phyloP scores from a whole-genome alignment of 106 monocot species.

The Dioscorea zingiberensis region DNA sequence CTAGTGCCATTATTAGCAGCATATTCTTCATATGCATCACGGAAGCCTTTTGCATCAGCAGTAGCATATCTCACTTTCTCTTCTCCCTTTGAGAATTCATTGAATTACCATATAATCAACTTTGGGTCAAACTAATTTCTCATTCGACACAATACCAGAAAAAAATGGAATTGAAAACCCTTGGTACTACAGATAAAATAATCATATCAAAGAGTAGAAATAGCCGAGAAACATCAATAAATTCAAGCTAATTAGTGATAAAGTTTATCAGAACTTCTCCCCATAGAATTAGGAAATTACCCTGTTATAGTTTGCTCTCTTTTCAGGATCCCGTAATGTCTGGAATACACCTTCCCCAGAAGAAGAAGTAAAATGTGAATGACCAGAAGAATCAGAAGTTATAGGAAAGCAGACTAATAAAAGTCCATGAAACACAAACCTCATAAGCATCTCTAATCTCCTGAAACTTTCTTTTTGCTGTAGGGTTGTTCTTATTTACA shows the following conservation, averaged over 20 bases:
- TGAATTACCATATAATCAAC: background rate
- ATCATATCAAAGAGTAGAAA: no score
- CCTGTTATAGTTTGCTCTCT: constrained; percentile 76
- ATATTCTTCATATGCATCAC: constrained; percentile 8
- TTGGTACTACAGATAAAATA: background rate
- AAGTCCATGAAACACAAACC: constrained; percentile 35
- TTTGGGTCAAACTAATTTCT: background rate
- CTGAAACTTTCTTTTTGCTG: constrained; percentile 87
- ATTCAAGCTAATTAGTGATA: no score
- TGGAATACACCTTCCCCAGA: constrained; percentile 28
- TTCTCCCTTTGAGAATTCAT: constrained; percentile 28
- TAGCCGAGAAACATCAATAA: no score
- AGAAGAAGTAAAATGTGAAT: constrained; percentile 6
- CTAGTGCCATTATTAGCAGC: constrained; percentile 8
- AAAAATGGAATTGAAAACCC: background rate
- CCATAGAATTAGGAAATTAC: constrained; percentile 26
- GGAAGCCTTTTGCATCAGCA: constrained; percentile 25
- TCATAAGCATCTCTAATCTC: constrained; percentile 97
- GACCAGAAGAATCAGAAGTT: background rate
- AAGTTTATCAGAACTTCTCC: no score
- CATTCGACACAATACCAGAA: no score
- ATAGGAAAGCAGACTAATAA: background rate
- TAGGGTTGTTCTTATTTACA: constrained; percentile 74
- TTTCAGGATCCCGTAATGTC: constrained; percentile 76
- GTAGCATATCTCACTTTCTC: constrained; percentile 38